These are phyloP conservation scores for Blepharisma undulans DNA, from an alignment of 169 alveolate genomes.

Conservation along the genomic window DNA sequence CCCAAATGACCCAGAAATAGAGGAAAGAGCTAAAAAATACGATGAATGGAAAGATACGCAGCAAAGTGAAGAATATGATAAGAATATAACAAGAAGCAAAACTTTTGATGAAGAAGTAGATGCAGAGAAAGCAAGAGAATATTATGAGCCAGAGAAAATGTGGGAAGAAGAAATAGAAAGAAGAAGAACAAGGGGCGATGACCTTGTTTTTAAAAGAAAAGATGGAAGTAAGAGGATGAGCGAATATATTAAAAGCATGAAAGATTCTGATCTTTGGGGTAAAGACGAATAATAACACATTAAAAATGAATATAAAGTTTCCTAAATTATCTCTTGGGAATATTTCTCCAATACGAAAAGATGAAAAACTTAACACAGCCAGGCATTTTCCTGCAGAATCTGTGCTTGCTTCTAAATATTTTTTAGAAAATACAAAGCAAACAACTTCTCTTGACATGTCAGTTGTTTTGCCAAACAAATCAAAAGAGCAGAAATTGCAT, in stretches of 20 bases:
- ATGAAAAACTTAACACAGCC: neutral
- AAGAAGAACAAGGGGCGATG: neutral
- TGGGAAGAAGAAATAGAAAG: neutral
- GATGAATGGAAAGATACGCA: neutral
- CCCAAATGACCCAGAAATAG: neutral
- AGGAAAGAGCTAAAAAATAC: neutral
- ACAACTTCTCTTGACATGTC: neutral
- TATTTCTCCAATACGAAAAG: neutral
- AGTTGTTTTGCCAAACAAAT: neutral
- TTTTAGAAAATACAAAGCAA: neutral
- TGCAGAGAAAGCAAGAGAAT: neutral
- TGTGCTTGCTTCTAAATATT: neutral
- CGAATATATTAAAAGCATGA: neutral
- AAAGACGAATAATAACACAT: neutral
- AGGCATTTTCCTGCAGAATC: neutral
- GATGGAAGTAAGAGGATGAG: neutral
- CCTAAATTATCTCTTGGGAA: neutral
- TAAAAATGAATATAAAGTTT: neutral
- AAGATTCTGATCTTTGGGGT: neutral
- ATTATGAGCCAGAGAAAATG: neutral
- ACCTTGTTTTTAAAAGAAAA: neutral
- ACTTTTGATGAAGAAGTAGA: neutral
- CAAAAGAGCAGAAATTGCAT: neutral
- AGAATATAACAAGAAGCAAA: neutral
- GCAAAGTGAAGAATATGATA: neutral